Conservation (phyloP, 805 yeast genomes). For the Brettanomyces nanus region DNA sequence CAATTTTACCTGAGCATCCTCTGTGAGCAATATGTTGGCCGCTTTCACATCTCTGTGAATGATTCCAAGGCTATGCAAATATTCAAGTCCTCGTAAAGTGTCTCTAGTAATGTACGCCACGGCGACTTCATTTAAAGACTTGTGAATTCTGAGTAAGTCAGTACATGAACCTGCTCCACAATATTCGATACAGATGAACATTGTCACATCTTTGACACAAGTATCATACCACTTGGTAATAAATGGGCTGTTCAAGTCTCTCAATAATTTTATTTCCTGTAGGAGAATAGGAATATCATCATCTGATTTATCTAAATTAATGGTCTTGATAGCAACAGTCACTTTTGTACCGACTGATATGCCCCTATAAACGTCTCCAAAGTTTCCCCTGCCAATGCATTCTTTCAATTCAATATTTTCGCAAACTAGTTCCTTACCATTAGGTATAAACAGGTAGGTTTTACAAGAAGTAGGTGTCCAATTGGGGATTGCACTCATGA, state of each 20-base stretch:
- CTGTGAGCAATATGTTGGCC: constrained; percentile 73
- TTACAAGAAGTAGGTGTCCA: not conserved
- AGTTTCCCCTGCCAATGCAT: constrained; percentile 76
- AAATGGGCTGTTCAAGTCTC: constrained; percentile 54
- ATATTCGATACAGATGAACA: constrained; percentile 92
- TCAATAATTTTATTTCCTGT: constrained; percentile 72
- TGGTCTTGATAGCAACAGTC: constrained; percentile 77
- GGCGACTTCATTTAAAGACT: constrained; percentile 46
- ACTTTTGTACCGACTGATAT: constrained; percentile 23
- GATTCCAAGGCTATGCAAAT: constrained; percentile 64
- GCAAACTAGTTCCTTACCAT: not conserved
- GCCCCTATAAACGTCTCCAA: constrained; percentile 80
- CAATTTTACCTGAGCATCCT: constrained; percentile 67
- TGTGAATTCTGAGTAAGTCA: constrained; percentile 54
- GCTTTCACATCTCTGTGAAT: constrained; percentile 94
- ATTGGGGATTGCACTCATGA: not conserved
- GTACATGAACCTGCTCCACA: constrained; percentile 94
- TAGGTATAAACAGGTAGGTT: constrained; percentile 1
- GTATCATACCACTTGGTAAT: constrained; percentile 65
- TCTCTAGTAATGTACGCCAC: constrained; percentile 57
- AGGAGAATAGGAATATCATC: constrained; percentile 67
- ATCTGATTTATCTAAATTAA: constrained; percentile 69
- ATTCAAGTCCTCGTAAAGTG: constrained; percentile 61
- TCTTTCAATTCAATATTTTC: constrained; percentile 27
- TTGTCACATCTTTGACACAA: constrained; percentile 49